Evolutionary conservation across 1,139 yeast genomes (phyloP), one percentile per base, ranked within the genome.

Genomic region (Lodderomyces pseudojiufengensis): DNA sequence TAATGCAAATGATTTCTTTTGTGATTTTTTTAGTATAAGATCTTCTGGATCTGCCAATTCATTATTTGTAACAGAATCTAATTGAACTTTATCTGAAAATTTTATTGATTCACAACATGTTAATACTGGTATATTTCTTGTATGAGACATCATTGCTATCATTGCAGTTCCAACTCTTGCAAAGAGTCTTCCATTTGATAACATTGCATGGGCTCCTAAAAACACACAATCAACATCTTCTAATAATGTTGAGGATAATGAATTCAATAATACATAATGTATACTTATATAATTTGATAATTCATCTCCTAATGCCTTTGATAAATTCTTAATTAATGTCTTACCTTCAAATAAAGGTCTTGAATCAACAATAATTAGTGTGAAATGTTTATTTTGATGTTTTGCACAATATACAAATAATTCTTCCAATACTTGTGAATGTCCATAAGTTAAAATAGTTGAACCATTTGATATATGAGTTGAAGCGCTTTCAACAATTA

Each of bases 41-140:
- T 82, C 94, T 34, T 85, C 86, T 15, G 86, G 76, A 50, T 88
- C 95, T 7, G 95, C 95, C 41, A 92, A 70, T 59, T 94, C 99
- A 59, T 94, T 94, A 45, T 80, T 78, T 1, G 97, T 87, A 16
- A 94, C 95, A 8, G 96, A 83, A 57, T 94, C 99, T 45, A 94
- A 75, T 61, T 90, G 97, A 5, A 94, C 97, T 49, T 94, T 81
- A 55, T 92, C 97, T 11, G 95, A 82, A 55, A 94, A 94, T 61
- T 94, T 94, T 57, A 94, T 78, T 32, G 95, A 82, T 59, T 94
- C 98, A 65, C 98, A 92, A 50, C 96, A 85, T 2, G 95, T 95
- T 46, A 92, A 72, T 4, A 92, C 97, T 0, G 98, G 97, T 37
- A 92, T 85, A 50, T 88, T 85, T 53, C 92, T 78, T 38, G 85